Evolutionary conservation across 2,329 filamentous ascomycete species (phyloP).

Genomic region (Fusarium sp.): DNA sequence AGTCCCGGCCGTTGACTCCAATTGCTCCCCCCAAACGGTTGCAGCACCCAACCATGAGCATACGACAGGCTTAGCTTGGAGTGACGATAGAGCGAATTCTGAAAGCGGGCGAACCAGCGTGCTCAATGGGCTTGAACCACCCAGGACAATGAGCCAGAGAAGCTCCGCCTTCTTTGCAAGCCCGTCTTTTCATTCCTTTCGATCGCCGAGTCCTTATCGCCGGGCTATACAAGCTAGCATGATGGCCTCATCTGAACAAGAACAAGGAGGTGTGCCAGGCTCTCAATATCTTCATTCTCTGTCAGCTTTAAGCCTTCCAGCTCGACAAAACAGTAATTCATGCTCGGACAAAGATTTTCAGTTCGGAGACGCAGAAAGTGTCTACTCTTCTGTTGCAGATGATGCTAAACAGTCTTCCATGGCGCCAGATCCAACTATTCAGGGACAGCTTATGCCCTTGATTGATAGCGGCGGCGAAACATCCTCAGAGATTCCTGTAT

Average conservation of each 20-base stretch:
- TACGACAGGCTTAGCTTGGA: neutral
- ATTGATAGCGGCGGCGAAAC: conserved; percentile 21
- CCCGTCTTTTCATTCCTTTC: conserved; percentile 60
- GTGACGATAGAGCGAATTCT: neutral
- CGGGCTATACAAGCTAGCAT: conserved; percentile 60
- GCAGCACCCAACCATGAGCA: neutral
- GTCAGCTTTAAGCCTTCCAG: conserved; percentile 52
- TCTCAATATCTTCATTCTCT: conserved; percentile 54
- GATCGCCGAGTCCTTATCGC: conserved; percentile 65
- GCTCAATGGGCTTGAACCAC: conserved; percentile 25
- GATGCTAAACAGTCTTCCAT: conserved; percentile 25
- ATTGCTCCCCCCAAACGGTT: neutral
- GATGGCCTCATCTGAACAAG: conserved; percentile 46
- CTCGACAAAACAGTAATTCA: conserved; percentile 51
- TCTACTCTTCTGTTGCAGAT: conserved; percentile 54
- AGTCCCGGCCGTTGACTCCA: neutral
- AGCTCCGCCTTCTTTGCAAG: conserved; percentile 63
- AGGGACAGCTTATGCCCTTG: neutral
- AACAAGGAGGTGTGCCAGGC: conserved; percentile 41
- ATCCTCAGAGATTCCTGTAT: neutral
- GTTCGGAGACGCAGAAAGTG: conserved; percentile 56
- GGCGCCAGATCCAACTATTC: neutral
- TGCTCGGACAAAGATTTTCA: conserved; percentile 53
- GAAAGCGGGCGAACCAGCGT: neutral
- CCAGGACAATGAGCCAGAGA: conserved; percentile 51